Evolutionary conservation across 148 eudicot genomes (phyloP).

Genomic region (Rhododendron mucronatum): DNA sequence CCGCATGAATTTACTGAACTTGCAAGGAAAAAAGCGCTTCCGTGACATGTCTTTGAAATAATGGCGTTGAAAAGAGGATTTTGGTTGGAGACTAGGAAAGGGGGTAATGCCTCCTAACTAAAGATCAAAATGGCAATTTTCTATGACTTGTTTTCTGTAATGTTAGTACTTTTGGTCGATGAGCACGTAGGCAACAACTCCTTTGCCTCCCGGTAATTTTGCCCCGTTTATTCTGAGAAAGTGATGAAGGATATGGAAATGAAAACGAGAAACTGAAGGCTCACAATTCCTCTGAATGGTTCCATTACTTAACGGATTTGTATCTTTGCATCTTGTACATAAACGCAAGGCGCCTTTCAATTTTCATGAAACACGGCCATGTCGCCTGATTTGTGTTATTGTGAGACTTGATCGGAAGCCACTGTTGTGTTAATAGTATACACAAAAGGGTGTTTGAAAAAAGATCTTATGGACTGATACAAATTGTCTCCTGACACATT

Average conservation of each 20-base stretch:
- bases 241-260: neutral
- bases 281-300: neutral
- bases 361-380: neutral
- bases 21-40: neutral
- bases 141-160: neutral
- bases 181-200: neutral
- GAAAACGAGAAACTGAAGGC: neutral
- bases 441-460: neutral
- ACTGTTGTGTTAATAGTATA: neutral
- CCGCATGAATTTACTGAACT: neutral
- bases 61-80: neutral
- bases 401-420: neutral
- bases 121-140: neutral
- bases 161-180: neutral
- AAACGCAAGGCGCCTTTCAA: neutral
- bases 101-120: neutral
- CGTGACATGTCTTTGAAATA: neutral
- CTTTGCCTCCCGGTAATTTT: neutral
- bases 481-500: neutral
- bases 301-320: neutral
- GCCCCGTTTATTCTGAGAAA: neutral
- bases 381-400: neutral
- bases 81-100: neutral
- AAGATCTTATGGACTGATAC: neutral
- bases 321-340: neutral